Evolutionary conservation across 2,329 filamentous ascomycete species (phyloP).

Genomic region (Aspergillus persii): DNA sequence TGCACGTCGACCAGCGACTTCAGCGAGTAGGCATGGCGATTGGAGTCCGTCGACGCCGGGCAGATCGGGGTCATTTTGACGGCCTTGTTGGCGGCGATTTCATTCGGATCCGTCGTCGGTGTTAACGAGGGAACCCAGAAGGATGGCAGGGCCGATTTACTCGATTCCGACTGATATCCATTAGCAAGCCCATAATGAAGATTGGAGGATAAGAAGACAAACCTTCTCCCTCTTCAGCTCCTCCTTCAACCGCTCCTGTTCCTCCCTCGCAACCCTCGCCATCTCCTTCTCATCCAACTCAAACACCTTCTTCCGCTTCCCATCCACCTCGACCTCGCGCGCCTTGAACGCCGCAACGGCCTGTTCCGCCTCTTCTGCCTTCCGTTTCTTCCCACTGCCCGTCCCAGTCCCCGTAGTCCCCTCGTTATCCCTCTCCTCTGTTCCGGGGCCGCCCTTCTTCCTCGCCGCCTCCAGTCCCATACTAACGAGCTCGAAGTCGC

Average conservation of each 20-base stretch:
- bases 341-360: slow-evolving; percentile 26
- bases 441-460: slow-evolving; percentile 8
- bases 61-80: slow-evolving; percentile 70
- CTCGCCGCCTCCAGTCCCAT: slow-evolving; percentile 57
- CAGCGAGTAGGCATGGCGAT: slow-evolving; percentile 72
- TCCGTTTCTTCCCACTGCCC: slow-evolving; percentile 24
- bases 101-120: slow-evolving; percentile 58
- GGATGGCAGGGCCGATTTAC: slow-evolving; percentile 70
- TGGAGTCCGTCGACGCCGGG: slow-evolving; percentile 66
- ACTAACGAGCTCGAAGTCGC: slow-evolving; percentile 82
- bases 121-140: slow-evolving; percentile 93
- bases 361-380: slow-evolving; percentile 28
- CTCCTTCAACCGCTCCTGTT: slow-evolving; percentile 67
- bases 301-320: slow-evolving; percentile 71
- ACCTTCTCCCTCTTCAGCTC: slow-evolving; percentile 73
- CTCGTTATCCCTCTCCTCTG: slow-evolving; percentile 3
- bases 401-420: slow-evolving; percentile 1
- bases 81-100: slow-evolving; percentile 59
- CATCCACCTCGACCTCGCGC: slow-evolving; percentile 46
- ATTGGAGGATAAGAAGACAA: background rate
- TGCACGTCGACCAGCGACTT: slow-evolving; percentile 73
- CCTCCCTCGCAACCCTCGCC: slow-evolving; percentile 65
- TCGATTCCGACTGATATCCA: slow-evolving; percentile 46
- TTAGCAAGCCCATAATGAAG: background rate
- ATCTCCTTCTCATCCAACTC: slow-evolving; percentile 77